Evolutionary conservation across 495 filamentous ascomycete species (phyloP), one percentile per base, ranked within the genome.

Genomic region (Hypoxylon fragiforme): DNA sequence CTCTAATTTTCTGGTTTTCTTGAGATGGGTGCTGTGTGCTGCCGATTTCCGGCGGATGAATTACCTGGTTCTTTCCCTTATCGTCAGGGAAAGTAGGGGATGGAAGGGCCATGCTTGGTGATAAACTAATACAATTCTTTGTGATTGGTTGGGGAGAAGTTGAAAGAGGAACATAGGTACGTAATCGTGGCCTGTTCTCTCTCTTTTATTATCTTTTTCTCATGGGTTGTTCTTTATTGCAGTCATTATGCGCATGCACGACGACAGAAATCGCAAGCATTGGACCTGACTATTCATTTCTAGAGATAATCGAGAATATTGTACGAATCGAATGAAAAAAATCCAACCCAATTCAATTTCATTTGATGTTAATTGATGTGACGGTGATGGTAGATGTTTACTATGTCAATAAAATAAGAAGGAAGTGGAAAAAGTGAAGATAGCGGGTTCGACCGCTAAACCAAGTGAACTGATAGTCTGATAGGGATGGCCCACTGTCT

Each of bases 61-160:
- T 54, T 41, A 55, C 40, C 41, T 51, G 57, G 57, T 45, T 42
- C 45, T 61, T 50, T 50, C 50, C 31, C 50, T 61, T 55, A 55
- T 61, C 57, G 42, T 50, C n/a, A 13, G 26, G 19, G 39, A 34
- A 18, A 19, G 38, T 50, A 26, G 47, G n/a, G 36, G 38, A 35
- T 39, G 50, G 50, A 50, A 55, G 45, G 50, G 42, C 57, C 42
- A n/a, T 38, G 28, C 30, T 35, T 15, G 41, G 20, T 21, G 57
- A 61, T 48, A 50, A n/a, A 50, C 46, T 42, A 32, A 46, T 37
- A 38, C 39, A 50, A 43, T 34, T 7, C 14, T 47, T 34, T 55
- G 16, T 55, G 50, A 61, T 61, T 61, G 57, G 57, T 43, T 47
- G 44, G 11, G 16, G 9, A 14, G n/a, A 31, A 6, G 50, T 31